phyloP scores from a whole-genome alignment of 352 stramenopile genomes.

The Blastocystis sp. region DNA sequence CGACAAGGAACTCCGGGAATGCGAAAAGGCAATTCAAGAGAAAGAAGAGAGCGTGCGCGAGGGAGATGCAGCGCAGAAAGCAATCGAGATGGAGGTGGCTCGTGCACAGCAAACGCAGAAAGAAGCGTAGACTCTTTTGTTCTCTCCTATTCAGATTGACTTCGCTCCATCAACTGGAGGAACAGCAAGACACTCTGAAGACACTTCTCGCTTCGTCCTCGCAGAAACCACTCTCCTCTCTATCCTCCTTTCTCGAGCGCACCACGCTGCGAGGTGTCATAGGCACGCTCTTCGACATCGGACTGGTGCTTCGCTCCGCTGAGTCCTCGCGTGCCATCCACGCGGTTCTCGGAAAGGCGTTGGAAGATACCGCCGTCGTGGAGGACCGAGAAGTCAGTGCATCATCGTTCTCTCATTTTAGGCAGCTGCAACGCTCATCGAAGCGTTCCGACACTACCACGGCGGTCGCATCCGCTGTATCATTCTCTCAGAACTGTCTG shows the following conservation, averaged over 20 bases:
- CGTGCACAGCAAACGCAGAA: no score
- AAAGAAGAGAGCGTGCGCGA: no score
- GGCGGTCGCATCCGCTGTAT: background rate
- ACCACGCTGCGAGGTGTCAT: background rate
- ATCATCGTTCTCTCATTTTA: background rate
- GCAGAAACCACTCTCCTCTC: background rate
- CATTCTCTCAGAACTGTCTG: slow-evolving; percentile 13
- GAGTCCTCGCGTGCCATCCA: background rate
- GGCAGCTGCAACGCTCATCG: background rate
- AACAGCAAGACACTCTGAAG: no score
- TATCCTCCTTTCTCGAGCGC: background rate
- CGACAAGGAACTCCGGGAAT: background rate
- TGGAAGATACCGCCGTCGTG: background rate
- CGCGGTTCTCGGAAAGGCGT: background rate
- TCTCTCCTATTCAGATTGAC: no score
- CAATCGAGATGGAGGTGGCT: no score
- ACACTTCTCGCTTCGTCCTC: no score
- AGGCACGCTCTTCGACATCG: background rate
- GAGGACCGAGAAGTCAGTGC: background rate
- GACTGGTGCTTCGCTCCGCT: background rate
- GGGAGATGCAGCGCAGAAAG: no score
- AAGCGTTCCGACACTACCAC: background rate
- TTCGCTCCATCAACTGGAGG: no score
- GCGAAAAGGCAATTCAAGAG: background rate
- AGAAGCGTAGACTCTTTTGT: no score